Conservation (phyloP, 768 basidiomycete species). For the Boletus pseudopeckii region DNA sequence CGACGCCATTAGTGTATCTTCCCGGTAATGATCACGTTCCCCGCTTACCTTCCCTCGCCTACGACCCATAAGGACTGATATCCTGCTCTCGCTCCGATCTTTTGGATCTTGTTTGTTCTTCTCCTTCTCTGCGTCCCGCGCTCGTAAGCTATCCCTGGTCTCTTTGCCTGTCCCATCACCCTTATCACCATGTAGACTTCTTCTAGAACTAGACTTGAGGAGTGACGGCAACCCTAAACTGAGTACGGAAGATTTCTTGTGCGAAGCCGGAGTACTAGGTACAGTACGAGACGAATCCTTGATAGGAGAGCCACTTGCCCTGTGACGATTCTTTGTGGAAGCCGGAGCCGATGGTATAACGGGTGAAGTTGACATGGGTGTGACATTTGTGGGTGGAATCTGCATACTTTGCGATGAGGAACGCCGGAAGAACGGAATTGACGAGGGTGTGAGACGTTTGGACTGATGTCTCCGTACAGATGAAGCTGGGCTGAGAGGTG, state of each 20-base stretch:
- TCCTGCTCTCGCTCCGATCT: slow-evolving; percentile 86
- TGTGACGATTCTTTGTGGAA: slow-evolving; percentile 40
- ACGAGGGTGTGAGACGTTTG: slow-evolving; percentile 85
- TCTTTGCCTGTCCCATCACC: slow-evolving; percentile 42
- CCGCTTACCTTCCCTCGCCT: slow-evolving; percentile 85
- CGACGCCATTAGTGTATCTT: slow-evolving; percentile 10
- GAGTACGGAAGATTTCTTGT: slow-evolving; percentile 80
- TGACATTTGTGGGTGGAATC: slow-evolving; percentile 42
- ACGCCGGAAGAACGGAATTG: slow-evolving; percentile 91
- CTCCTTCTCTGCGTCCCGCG: slow-evolving; percentile 45
- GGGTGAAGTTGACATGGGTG: slow-evolving; percentile 46
- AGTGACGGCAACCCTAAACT: slow-evolving; percentile 79
- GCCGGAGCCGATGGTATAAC: slow-evolving; percentile 48
- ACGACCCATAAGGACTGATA: slow-evolving; percentile 82
- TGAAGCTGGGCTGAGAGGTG: slow-evolving; percentile 69
- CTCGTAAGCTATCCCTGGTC: slow-evolving; percentile 50
- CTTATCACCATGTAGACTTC: slow-evolving; percentile 68
- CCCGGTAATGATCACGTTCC: background rate
- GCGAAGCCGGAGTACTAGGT: slow-evolving; percentile 55
- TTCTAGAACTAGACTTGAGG: slow-evolving; percentile 80
- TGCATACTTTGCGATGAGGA: slow-evolving; percentile 89
- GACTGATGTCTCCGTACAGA: slow-evolving; percentile 62
- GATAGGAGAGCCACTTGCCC: slow-evolving; percentile 47
- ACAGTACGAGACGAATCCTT: slow-evolving; percentile 53
- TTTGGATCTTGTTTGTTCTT: slow-evolving; percentile 72